Base-by-base conservation (phyloP, 805 yeast species). In the Ogataea methylovora region DNA sequence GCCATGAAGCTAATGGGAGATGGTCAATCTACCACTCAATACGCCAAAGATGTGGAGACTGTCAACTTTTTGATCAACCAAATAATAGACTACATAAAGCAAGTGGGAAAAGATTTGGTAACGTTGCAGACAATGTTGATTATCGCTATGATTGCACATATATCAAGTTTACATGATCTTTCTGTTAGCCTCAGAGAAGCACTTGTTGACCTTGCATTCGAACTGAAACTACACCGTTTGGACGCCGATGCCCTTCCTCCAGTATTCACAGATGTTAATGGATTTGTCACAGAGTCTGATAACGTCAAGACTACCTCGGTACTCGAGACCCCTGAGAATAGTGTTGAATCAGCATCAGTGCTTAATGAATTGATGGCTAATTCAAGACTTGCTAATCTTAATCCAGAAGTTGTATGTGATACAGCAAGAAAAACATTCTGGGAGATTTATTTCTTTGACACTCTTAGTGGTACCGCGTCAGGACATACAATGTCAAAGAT, bases 391-490 rank as follows among this genome's bases (percentile, higher is more conserved):
- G 20, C 31, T 2, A 36, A 36, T 12, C n/a, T 31, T 4, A 18
- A 15, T 4, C 17, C 10, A n/a, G 30, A 36, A 5, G 43, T 54
- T 8, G 29, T 55, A 8, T 45, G 45, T 24, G 64, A 63, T 37
- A 47, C 58, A 27, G 65, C 65, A 5, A 56, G 77, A 35, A 54
- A 73, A 37, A 58, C 69, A 9, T 63, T 69, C 39, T 71, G 77
- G 77, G 78, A 71, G 36, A 45, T 69, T 5, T 65, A 67, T 43
- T 71, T 69, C 44, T 57, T 71, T 33, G 78, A 71, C 47, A 67
- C 71, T 8, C 54, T 70, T 24, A 67, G 69, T 39, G 77, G 76
- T 1, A 70, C 75, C 6, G 73, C 78, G 1, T 73, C 71, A 32
- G 77, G 76, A 9, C 57, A 54, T 32, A 51, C 72, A 1, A 47